Percentiles rank a stretch among this genome's conserved stretches.
These are phyloP conservation scores for Narthecium ossifragum DNA, from an alignment of 106 monocot species.

Conservation along the genomic window DNA sequence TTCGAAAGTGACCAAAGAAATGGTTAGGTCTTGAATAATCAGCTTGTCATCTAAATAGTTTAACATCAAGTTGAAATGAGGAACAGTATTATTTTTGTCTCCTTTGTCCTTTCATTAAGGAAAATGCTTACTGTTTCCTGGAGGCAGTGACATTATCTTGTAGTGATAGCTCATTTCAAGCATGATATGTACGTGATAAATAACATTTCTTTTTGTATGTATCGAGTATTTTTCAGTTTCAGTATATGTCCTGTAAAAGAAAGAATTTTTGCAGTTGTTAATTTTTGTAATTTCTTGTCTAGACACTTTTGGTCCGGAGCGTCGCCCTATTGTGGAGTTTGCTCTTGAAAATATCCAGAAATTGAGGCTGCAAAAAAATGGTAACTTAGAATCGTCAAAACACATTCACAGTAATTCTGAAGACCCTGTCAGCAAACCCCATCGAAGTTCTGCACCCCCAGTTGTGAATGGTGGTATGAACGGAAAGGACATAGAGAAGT, in stretches of 20 bases:
- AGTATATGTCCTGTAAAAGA: neutral
- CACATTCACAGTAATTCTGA: constrained; percentile 18
- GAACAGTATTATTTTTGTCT: too few relatives aligned
- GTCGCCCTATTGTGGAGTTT: constrained; percentile 93
- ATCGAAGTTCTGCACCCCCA: constrained; percentile 9
- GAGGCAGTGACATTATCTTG: too few relatives aligned
- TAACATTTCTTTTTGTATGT: neutral
- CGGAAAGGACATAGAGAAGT: constrained; percentile 5
- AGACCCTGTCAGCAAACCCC: constrained; percentile 6
- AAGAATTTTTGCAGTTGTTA: too few relatives aligned
- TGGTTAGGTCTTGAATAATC: too few relatives aligned
- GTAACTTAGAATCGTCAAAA: constrained; percentile 23
- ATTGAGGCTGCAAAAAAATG: constrained; percentile 47
- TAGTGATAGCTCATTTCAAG: too few relatives aligned
- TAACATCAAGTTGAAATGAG: too few relatives aligned
- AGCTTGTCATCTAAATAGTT: too few relatives aligned
- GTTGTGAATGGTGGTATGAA: neutral
- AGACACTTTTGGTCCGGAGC: constrained; percentile 84
- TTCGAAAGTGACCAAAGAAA: too few relatives aligned
- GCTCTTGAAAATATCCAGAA: constrained; percentile 79
- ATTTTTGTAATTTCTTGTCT: neutral
- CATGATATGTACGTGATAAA: too few relatives aligned
- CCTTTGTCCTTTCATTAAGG: too few relatives aligned
- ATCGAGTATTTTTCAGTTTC: neutral
- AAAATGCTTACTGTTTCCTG: too few relatives aligned